Evolutionary conservation across 2,329 filamentous ascomycete species (phyloP).

Genomic region (Huntiella bhutanensis): DNA sequence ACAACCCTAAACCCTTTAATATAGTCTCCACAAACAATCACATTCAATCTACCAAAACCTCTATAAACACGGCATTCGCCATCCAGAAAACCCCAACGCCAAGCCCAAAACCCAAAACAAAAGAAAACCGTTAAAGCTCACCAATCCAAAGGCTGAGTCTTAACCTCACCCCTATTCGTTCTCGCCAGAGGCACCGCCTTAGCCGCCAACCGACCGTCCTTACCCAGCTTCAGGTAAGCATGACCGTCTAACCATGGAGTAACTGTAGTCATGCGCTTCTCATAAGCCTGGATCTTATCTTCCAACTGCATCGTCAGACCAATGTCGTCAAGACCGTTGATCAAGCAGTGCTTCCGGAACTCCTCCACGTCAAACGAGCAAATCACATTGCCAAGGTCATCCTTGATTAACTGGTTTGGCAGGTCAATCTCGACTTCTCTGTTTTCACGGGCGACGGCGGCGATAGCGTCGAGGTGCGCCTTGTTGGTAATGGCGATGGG

Average conservation of each 20-base stretch:
- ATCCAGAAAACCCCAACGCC: too few species aligned
- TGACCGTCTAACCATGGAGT: constrained; percentile 86
- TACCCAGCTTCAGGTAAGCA: constrained; percentile 51
- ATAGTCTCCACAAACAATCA: background rate
- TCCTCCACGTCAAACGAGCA: constrained; percentile 73
- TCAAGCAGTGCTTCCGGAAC: constrained; percentile 83
- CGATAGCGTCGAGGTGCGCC: constrained; percentile 47
- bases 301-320: constrained; percentile 85
- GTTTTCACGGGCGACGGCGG: constrained; percentile 58
- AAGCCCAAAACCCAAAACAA: background rate
- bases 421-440: constrained; percentile 80
- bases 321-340: constrained; percentile 91
- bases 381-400: constrained; percentile 52
- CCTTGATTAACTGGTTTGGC: constrained; percentile 63
- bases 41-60: too few species aligned
- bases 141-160: constrained; percentile 80
- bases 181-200: constrained; percentile 57
- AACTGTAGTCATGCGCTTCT: constrained; percentile 53
- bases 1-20: background rate
- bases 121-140: constrained; percentile 22
- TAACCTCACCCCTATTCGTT: constrained; percentile 72
- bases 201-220: constrained; percentile 34
- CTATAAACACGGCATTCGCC: too few species aligned
- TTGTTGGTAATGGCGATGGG: constrained; percentile 58
- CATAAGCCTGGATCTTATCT: constrained; percentile 70